Conservation (phyloP, 208 protist species). For the Crithidia sp. region DNA sequence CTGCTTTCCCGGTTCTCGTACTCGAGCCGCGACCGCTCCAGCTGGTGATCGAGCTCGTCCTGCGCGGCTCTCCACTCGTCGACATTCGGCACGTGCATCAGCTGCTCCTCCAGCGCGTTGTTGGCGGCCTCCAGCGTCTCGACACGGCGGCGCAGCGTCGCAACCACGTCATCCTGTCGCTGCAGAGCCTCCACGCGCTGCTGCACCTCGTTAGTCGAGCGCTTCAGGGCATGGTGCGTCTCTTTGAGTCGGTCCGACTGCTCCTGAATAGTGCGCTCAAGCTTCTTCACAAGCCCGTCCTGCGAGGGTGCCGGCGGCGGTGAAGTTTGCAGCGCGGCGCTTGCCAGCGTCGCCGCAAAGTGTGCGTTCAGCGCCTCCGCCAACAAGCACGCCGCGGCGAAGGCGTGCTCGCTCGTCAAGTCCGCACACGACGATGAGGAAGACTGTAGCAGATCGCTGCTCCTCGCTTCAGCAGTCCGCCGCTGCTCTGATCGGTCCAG, state of each 20-base stretch:
- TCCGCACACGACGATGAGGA: conserved; percentile 9
- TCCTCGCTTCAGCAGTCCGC: not conserved
- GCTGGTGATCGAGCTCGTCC: conserved; percentile 51
- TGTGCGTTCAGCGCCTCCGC: not conserved
- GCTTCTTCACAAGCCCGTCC: not conserved
- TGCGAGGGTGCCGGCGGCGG: not conserved
- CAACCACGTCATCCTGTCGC: conserved; percentile 48
- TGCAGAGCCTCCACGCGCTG: conserved; percentile 45
- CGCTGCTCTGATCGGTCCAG: conserved; percentile 34
- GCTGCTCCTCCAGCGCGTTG: conserved; percentile 26
- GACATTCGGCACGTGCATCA: conserved; percentile 50
- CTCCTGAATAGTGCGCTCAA: conserved; percentile 26
- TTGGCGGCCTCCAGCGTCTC: conserved; percentile 33
- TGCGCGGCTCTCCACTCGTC: conserved; percentile 65
- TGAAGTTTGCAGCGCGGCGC: not conserved
- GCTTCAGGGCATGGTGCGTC: conserved; percentile 39
- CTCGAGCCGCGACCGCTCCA: conserved; percentile 50
- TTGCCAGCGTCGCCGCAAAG: not conserved
- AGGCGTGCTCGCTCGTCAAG: not conserved
- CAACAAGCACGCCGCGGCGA: conserved; percentile 24
- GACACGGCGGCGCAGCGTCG: conserved; percentile 45
- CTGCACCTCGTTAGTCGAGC: conserved; percentile 30
- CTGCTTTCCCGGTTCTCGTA: conserved; percentile 51
- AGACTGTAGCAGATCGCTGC: not conserved
- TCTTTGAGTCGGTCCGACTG: conserved; percentile 53